A percentile compares a stretch with the other conserved stretches of the same genome.
These are phyloP conservation scores for Neofusicoccum laricinum DNA, from an alignment of 2,329 filamentous ascomycete species.

Conservation along the genomic window DNA sequence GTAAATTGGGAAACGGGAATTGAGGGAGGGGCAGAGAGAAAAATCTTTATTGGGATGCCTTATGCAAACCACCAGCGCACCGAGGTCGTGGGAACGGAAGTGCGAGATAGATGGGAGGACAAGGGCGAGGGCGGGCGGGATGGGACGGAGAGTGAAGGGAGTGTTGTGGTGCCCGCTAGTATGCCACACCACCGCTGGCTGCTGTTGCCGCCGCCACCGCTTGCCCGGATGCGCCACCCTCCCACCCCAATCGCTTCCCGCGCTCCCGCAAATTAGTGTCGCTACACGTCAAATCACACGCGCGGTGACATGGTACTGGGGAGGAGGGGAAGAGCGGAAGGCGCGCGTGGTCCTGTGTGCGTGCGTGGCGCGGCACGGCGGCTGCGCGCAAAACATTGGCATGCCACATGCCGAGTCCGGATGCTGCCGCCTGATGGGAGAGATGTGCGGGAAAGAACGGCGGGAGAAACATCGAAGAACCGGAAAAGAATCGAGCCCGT, in stretches of 20 bases:
- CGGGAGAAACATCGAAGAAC: not conserved
- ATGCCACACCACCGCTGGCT: too few relatives aligned
- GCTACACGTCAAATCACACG: not conserved
- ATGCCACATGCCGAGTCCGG: not conserved
- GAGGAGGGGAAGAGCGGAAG: not conserved
- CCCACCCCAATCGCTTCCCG: not conserved
- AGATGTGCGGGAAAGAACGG: not conserved
- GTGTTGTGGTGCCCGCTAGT: too few relatives aligned
- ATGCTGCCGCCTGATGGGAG: not conserved
- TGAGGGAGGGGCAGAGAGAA: not conserved
- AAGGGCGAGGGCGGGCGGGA: not conserved
- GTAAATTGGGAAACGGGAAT: not conserved
- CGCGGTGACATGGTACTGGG: not conserved
- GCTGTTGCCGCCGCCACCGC: too few relatives aligned
- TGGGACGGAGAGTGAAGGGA: not conserved
- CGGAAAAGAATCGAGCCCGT: not conserved
- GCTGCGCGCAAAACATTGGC: not conserved
- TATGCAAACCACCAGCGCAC: not conserved
- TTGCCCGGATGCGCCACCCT: too few relatives aligned
- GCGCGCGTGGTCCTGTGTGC: not conserved
- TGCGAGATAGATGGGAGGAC: not conserved
- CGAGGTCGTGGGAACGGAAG: too few relatives aligned
- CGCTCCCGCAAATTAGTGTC: not conserved
- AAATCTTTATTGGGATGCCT: slow-evolving; percentile 4
- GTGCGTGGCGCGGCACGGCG: not conserved